A percentile compares a stretch with the other conserved stretches of the same genome.
These are phyloP conservation scores for Limnomonas spitsbergensis DNA, from an alignment of 139 green algal genomes.

Conservation along the genomic window DNA sequence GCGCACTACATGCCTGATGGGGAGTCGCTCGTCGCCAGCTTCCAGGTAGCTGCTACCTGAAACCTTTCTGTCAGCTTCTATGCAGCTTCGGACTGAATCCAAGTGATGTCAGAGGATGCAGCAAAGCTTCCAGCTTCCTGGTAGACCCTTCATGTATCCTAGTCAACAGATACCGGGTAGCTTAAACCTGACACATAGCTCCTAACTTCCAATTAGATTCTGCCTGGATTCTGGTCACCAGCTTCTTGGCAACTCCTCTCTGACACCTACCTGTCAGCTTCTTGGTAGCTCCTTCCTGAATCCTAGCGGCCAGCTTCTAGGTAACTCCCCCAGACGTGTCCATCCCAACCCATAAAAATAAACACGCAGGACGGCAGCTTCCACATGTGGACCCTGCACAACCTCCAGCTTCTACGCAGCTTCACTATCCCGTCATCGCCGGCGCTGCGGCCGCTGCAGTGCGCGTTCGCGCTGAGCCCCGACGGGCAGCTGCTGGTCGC, in stretches of 20 bases:
- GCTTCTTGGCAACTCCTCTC: no score
- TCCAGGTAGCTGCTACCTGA: constrained; percentile 24
- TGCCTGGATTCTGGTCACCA: no score
- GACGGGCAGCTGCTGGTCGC: constrained; percentile 30
- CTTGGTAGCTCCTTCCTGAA: no score
- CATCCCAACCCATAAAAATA: no score
- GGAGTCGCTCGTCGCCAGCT: constrained; percentile 21
- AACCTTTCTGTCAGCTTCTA: neutral
- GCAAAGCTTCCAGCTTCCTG: no score
- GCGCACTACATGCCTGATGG: constrained; percentile 28
- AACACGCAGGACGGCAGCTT: constrained; percentile 37
- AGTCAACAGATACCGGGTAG: neutral
- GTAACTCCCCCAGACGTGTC: no score
- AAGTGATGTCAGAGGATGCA: no score
- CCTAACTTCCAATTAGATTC: neutral
- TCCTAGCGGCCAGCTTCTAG: no score
- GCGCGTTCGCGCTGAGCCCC: constrained; percentile 28
- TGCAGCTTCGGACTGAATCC: no score
- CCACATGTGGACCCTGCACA: constrained; percentile 26
- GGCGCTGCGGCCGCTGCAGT: constrained; percentile 15
- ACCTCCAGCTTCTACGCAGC: constrained; percentile 24
- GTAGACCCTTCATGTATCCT: neutral
- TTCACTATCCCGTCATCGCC: constrained; percentile 28
- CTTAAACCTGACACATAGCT: neutral
- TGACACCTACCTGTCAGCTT: no score